Base-by-base conservation (phyloP, 805 yeast genomes). In the Suhomyces prunicola region DNA sequence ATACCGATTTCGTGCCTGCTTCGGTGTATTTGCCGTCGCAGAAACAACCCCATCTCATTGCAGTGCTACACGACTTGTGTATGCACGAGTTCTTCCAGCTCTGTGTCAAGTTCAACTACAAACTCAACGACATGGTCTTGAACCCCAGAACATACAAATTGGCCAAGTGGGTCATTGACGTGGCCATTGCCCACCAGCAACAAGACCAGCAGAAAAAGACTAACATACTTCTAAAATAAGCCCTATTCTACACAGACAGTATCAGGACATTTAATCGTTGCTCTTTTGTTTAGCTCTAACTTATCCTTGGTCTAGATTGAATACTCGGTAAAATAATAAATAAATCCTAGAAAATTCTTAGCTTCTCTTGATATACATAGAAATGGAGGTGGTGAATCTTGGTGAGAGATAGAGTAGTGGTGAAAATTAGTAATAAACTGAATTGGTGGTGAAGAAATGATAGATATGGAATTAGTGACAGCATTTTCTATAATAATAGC, bases 111-210 rank as follows among this genome's bases (percentile, higher is more conserved):
- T 87, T 84, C 66, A 85, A 86, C 63, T 79, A 75, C 42, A 76
- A 83, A 46, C 68, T 88, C 54, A 85, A 85, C 63, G 91, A 86
- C 60, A 78, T 87, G 57, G 76, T 82, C 24, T 70, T 88, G 44
- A 77, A 82, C 49, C 81, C 86, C 3, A 82, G 83, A 46, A 88
- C 87, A 5, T 82, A 82, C 61, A 82, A 81, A 56, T 72, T 87
- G 56, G 90, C 90, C 15, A 85, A 85, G 62, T 83, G 89, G 85
- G 87, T 87, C 26, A 77, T 85, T 52, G 91, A 86, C 58, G 78
- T 78, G 29, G 86, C 86, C 13, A 72, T 82, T 50, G 83, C 82
- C 15, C 82, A 81, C 52, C 75, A 74, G 54, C 71, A 66, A 50
- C 69, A 69, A 51, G 57, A 57, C 41, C 51, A 50, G 33, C 50